Conservation (phyloP, 1,284 basidiomycete species). For the Austroboletus niveus region DNA sequence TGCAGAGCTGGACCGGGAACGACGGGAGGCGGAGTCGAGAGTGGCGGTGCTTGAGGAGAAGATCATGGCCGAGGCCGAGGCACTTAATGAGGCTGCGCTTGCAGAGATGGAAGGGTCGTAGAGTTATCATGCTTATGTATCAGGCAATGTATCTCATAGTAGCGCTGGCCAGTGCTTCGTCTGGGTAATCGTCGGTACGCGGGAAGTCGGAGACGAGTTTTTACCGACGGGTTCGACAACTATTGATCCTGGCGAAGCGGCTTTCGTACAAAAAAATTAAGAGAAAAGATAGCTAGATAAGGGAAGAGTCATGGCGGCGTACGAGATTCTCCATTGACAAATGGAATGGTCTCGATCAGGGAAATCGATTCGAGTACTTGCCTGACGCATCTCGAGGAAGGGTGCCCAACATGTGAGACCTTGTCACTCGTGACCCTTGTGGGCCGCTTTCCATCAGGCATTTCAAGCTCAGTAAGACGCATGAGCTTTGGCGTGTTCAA, state of each 20-base stretch:
- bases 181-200: background rate
- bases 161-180: background rate
- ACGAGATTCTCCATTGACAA: background rate
- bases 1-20: slow-evolving; percentile 76
- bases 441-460: no score
- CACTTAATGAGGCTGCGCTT: slow-evolving; percentile 72
- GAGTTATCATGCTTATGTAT: slow-evolving; percentile 15
- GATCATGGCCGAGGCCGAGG: slow-evolving; percentile 80
- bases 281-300: background rate
- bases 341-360: background rate
- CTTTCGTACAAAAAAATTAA: background rate
- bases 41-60: slow-evolving; percentile 70
- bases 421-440: no score
- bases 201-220: background rate
- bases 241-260: background rate
- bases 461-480: no score
- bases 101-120: slow-evolving; percentile 52
- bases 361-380: background rate
- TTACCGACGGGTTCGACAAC: no score
- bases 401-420: no score
- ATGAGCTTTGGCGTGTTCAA: no score
- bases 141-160: background rate
- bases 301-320: background rate
- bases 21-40: slow-evolving; percentile 59
- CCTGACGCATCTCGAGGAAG: no score